Base-by-base conservation (phyloP, 2,329 filamentous ascomycete genomes). In the Stachybotrys chlorohalonatus region DNA sequence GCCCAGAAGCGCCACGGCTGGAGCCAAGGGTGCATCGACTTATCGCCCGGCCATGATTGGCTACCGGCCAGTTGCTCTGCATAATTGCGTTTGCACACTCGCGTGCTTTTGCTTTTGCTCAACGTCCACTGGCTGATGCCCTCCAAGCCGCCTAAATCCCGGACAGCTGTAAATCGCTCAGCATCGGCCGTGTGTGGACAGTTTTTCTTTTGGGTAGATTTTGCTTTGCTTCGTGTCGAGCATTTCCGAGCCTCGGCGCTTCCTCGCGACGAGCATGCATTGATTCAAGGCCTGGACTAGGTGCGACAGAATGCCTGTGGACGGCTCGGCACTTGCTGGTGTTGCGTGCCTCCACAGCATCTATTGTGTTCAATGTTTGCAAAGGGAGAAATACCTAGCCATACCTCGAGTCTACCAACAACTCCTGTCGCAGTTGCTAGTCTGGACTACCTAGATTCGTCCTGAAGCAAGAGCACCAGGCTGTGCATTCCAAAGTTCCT, bases 31-130 rank as follows among this genome's bases (percentile, higher is more conserved):
- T 50, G 46, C 47, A 61, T 30, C 52, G 54, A 60, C 66, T 68
- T 69, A 69, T 69, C 66, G 62, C 56, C 52, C 55, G 50, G 7
- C 47, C 32, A 11, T 63, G 59, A 69, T 69, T 69, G 66, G 66
- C 52, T 48, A 11, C 16, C 6, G 6, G 7, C 11, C 49, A 61
- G 17, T 47, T 63, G 65, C 58, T 62, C 66, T 66, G 63, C 66
- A 68, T 68, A 68, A 68, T 68, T 66, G 61, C 56, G 62, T 66
- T 66, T 57, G 61, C 58, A 57, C 60, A 52, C 50, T 32, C 32
- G 49, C 31, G 49, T 51, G 49, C 49, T 16, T 51, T 42, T 42
- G 36, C 13, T 42, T 42, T 24, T 24, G 24, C 24, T 24, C 9
- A 5, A 9, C 36, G 36, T 13, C 13, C 9, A 13, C 36, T 42